These are phyloP conservation scores for Solanum dulcamara DNA, from an alignment of 257 asterid genomes.

Conservation along the genomic window DNA sequence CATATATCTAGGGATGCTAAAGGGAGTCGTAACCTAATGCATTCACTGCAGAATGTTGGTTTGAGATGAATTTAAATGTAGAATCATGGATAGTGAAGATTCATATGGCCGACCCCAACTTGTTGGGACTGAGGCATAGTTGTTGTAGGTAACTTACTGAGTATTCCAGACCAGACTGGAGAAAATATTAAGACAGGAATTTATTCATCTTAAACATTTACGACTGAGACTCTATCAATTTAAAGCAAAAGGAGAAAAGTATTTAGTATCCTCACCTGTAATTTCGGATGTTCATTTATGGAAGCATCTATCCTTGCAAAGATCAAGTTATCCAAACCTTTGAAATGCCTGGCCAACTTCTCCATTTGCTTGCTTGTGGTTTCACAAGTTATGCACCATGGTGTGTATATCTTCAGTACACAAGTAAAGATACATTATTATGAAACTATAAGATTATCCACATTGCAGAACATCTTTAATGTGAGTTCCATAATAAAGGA, in stretches of 20 bases:
- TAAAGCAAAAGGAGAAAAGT: not conserved
- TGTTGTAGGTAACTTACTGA: not conserved
- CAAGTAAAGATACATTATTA: not conserved
- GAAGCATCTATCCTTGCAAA: conserved; percentile 92
- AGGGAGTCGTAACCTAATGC: not conserved
- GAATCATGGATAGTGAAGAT: not conserved
- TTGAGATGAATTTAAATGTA: not conserved
- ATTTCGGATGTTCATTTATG: conserved; percentile 63
- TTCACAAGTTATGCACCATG: conserved; percentile 95
- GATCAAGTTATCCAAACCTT: conserved; percentile 60
- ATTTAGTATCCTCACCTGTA: conserved; percentile 32
- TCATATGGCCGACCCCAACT: not conserved
- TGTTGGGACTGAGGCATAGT: not conserved
- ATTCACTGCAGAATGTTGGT: not conserved
- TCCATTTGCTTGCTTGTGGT: conserved; percentile 76
- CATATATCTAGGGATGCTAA: not conserved
- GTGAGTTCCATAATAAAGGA: not conserved
- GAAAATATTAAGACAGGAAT: not conserved
- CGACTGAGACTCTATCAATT: not conserved
- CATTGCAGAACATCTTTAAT: not conserved
- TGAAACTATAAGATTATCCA: not conserved
- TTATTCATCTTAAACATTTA: not conserved
- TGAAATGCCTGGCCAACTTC: conserved; percentile 94
- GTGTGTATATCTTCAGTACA: conserved; percentile 59
- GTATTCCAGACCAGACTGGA: too few relatives aligned